phyloP scores from a whole-genome alignment of 176 grass and related monocot genomes.

The Eremochloa ophiuroides region DNA sequence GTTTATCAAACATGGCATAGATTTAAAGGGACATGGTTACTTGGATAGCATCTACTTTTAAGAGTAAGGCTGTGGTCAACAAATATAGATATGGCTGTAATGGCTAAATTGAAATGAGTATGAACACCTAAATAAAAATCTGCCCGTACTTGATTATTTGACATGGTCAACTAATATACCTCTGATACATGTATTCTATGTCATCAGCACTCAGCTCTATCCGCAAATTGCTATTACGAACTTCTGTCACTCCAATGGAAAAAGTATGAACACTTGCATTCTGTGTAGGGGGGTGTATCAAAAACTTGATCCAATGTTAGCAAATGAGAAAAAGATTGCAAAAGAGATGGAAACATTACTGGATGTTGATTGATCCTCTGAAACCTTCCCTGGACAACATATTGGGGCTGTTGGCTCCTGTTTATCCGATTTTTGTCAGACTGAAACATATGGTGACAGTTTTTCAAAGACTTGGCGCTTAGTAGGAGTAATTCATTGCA shows the following conservation, averaged over 20 bases:
- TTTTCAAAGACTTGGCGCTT: background rate
- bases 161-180: conserved; percentile 37
- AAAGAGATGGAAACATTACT: conserved; percentile 43
- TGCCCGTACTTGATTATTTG: background rate
- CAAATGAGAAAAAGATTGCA: background rate
- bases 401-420: conserved; percentile 53
- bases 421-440: conserved; percentile 49
- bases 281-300: conserved; percentile 49
- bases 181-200: conserved; percentile 85
- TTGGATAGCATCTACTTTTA: background rate
- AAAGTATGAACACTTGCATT: conserved; percentile 63
- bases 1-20: background rate
- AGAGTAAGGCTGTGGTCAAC: background rate
- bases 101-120: conserved; percentile 3
- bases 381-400: conserved; percentile 59
- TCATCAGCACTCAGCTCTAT: conserved; percentile 88
- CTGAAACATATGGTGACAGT: conserved; percentile 41
- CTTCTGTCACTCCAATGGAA: conserved; percentile 76
- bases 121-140: background rate
- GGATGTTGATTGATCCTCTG: conserved; percentile 90
- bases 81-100: background rate
- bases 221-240: conserved; percentile 61
- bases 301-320: conserved; percentile 9
- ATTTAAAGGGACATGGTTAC: background rate
- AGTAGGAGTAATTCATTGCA: background rate